A percentile compares a stretch with the other conserved stretches of the same genome.
Evolutionary conservation across 2,329 filamentous ascomycete species (phyloP).

Genomic region (Didymellaceae sp.): DNA sequence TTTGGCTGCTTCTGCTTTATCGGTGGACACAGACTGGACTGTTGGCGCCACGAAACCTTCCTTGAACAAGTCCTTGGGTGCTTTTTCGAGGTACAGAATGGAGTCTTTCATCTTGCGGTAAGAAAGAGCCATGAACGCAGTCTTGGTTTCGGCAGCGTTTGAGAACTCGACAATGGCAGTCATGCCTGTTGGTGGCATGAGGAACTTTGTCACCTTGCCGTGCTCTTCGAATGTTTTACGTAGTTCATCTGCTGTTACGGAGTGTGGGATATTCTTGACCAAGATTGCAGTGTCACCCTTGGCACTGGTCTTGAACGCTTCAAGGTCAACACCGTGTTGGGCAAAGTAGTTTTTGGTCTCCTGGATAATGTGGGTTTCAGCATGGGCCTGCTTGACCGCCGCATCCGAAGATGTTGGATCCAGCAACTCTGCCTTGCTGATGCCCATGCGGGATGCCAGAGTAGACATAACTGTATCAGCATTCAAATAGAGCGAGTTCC

Average conservation of each 20-base stretch:
- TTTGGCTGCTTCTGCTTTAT: conserved; percentile 54
- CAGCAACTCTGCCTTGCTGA: conserved; percentile 88
- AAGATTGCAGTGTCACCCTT: conserved; percentile 87
- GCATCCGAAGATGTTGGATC: conserved; percentile 96
- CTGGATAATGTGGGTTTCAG: conserved; percentile 94
- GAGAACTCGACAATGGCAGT: conserved; percentile 93
- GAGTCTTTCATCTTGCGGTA: conserved; percentile 92
- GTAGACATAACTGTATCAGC: conserved; percentile 91
- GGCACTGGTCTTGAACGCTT: conserved; percentile 85
- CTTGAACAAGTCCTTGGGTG: conserved; percentile 79
- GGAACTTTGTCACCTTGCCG: conserved; percentile 77
- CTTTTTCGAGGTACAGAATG: conserved; percentile 91
- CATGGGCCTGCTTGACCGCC: conserved; percentile 94
- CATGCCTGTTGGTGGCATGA: conserved; percentile 92
- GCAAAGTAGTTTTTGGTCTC: conserved; percentile 93
- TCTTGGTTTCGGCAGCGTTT: conserved; percentile 77
- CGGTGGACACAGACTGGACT: conserved; percentile 42
- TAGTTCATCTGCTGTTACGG: conserved; percentile 79
- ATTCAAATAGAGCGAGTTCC: conserved; percentile 99
- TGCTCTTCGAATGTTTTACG: conserved; percentile 83
- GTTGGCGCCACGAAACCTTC: conserved; percentile 39
- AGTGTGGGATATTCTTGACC: conserved; percentile 93
- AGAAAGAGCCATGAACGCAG: conserved; percentile 82
- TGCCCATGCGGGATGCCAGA: conserved; percentile 81
- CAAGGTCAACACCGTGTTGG: conserved; percentile 85